Conservation (phyloP, 1,284 basidiomycete genomes). For the Pseudozyma sp. region DNA sequence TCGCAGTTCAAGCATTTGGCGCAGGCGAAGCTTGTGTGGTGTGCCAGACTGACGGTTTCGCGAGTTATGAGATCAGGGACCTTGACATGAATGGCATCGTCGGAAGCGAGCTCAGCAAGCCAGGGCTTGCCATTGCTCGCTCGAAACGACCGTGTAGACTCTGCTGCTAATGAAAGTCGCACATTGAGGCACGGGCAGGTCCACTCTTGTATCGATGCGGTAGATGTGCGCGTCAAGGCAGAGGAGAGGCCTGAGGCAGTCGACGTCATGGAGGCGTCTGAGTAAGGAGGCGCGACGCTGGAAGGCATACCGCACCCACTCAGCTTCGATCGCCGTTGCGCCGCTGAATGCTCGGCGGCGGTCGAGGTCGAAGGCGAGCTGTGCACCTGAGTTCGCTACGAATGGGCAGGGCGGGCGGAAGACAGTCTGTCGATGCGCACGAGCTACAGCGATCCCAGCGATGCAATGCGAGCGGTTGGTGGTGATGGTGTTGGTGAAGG, state of each 20-base stretch:
- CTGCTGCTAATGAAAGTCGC: slow-evolving; percentile 26
- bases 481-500: no score
- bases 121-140: slow-evolving; percentile 12
- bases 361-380: background rate
- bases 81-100: slow-evolving; percentile 38
- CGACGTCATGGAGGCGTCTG: slow-evolving; percentile 8
- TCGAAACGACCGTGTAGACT: slow-evolving; percentile 4
- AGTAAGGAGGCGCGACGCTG: slow-evolving; percentile 5
- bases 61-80: slow-evolving; percentile 40
- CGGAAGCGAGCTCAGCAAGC: slow-evolving; percentile 35
- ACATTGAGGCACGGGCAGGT: slow-evolving; percentile 48
- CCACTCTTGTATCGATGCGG: slow-evolving; percentile 32
- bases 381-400: no score
- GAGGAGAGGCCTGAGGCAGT: slow-evolving; percentile 22
- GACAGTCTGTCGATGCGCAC: no score
- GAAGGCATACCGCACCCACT: slow-evolving; percentile 15
- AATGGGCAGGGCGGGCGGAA: no score
- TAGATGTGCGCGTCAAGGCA: slow-evolving; percentile 14
- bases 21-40: slow-evolving; percentile 38
- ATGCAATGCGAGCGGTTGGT: no score
- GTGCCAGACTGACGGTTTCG: slow-evolving; percentile 34
- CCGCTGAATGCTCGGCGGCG: background rate
- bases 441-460: no score
- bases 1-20: slow-evolving; percentile 50
- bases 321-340: background rate